Base-by-base conservation (phyloP, 495 filamentous ascomycete genomes). In the Melanomma pulvis-pyrius region DNA sequence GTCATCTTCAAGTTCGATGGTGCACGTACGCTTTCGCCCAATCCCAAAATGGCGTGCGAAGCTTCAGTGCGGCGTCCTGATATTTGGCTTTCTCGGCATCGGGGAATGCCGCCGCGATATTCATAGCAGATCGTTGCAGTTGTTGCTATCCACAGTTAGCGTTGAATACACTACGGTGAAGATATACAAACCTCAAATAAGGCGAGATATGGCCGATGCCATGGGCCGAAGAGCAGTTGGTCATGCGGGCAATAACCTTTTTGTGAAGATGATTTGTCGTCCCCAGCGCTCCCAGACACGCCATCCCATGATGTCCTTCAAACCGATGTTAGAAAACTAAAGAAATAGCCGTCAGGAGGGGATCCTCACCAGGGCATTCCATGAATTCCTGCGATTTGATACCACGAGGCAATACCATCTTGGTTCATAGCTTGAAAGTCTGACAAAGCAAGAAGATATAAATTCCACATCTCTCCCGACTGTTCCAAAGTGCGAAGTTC, bases 311-410 rank as follows among this genome's bases (percentile, higher is more conserved):
- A 19, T 21, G 12, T 19, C 65, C 65, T 68, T 26, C 4, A 50
- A 0, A 49, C 2, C 4, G 15, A n/a, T 8, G n/a, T 54, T 22
- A 49, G n/a, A 13, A 9, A 19, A 6, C 49, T 21, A 46, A 30
- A 12, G 7, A 24, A 29, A 74, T 64, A 65, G 79, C 72, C n/a
- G 13, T 29, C 44, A 78, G 78, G 1, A 82, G 82, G 11, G 5
- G 30, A 19, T 32, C 12, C 54, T 61, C 49, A 68, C 65, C 65
- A 68, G 21, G 65, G 65, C 58, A 61, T 60, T 6, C 65, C 65
- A 41, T 68, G 65, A 34, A 68, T 68, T 17, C 65, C 74, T 53
- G 71, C 69, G 32, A 76, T 75, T 59, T 74, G 73, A 60, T 73
- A 75, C 49, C 64, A 76, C 1, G 71, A 73, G 13, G 52, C 68